Conservation (phyloP, 768 basidiomycete genomes). For the Phanerochaete sordida region DNA sequence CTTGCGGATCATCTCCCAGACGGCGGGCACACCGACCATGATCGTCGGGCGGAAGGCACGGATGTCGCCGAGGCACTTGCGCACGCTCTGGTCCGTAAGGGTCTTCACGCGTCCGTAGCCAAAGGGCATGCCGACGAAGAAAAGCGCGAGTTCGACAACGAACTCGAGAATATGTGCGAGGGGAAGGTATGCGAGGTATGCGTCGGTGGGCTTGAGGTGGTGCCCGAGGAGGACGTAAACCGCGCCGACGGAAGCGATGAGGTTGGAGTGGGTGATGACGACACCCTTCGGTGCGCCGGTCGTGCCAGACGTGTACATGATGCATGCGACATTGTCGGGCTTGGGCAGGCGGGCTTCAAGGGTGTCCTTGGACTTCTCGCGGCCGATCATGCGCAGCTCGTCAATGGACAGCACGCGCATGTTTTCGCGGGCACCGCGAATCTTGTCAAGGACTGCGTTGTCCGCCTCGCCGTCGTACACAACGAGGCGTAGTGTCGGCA, state of each 20-base stretch:
- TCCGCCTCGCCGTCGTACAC: constrained; percentile 80
- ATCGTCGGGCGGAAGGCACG: constrained; percentile 79
- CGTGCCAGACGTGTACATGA: constrained; percentile 88
- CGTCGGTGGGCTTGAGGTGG: constrained; percentile 56
- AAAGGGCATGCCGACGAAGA: constrained; percentile 73
- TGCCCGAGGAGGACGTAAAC: constrained; percentile 68
- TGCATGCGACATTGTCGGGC: constrained; percentile 52
- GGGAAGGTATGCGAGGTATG: constrained; percentile 87
- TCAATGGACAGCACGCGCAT: constrained; percentile 64
- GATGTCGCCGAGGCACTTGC: constrained; percentile 87
- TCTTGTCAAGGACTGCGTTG: constrained; percentile 50
- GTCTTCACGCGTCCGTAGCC: constrained; percentile 97
- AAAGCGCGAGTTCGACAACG: constrained; percentile 79
- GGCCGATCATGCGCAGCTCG: constrained; percentile 69
- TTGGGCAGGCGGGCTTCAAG: constrained; percentile 49
- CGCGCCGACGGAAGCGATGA: constrained; percentile 85
- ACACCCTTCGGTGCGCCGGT: constrained; percentile 97
- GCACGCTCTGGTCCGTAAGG: constrained; percentile 89
- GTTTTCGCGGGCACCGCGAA: constrained; percentile 51
- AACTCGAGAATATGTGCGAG: constrained; percentile 96
- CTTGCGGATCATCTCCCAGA: constrained; percentile 97
- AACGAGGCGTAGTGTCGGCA: constrained; percentile 73
- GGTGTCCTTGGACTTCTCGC: constrained; percentile 46
- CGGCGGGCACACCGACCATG: constrained; percentile 92
- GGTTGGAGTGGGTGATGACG: constrained; percentile 80